Evolutionary conservation across 257 asterid species (phyloP), one percentile per base, ranked within the genome.

Genomic region (Lithospermum erythrorhizon): DNA sequence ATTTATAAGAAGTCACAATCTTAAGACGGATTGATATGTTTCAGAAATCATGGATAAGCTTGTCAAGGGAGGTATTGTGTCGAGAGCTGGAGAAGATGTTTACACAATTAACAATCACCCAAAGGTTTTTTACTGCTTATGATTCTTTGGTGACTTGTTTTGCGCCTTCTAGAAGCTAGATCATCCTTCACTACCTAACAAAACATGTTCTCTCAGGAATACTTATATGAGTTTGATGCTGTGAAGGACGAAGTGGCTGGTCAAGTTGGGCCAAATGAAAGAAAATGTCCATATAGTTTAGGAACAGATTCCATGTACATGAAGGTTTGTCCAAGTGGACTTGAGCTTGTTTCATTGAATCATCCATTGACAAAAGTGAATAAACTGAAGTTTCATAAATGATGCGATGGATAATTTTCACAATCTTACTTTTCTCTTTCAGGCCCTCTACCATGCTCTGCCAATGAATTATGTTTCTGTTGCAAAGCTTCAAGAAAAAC

Each of bases 391-490:
- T 41, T 41, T 14, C 16, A 41, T 41, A 41, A 11, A 13, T 11
- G 2, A 41, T 35, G 45, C 45, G 14, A 53, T 52, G 21, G 52
- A 49, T 35, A 8, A 59, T 23, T 13, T 62, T 30, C 9, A 25
- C 14, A 57, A 22, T 24, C 6, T 21, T 17, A 27, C 32, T 18
- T 64, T 24, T 61, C 55, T 62, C 21, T 68, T 61, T 61, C 88
- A 91, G 98, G 98, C 98, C 61, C 72, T 91, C 71, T 82, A 79
- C 74, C 89, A 88, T 68, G 89, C 96, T 70, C 96, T 91, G 58
- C 93, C 94, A 49, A n/a, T 86, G 95, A 73, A 78, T 76, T 82
- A 83, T 67, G 73, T 88, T 71, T 73, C 81, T 48, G 78, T 77
- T 45, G 48, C 84, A 62, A 82, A 86, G 78, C 98, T 91, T 65